These are phyloP conservation scores for Magnusiomyces sp. DNA, from an alignment of 1,139 yeast species.

Conservation along the genomic window DNA sequence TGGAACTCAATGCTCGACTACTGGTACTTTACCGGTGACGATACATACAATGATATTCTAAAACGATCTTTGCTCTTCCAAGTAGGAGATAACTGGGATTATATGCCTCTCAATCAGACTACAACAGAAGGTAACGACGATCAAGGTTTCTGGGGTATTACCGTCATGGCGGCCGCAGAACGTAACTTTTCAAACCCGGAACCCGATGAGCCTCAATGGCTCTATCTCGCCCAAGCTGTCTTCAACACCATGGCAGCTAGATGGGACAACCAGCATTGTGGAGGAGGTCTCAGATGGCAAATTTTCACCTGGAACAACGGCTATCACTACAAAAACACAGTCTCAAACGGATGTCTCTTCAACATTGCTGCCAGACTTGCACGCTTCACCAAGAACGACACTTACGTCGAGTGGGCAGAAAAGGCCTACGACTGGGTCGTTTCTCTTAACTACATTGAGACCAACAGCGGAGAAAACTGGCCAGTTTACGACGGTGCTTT, in stretches of 20 bases:
- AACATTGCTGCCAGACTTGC: constrained; percentile 82
- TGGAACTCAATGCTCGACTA: constrained; percentile 72
- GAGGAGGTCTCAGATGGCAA: constrained; percentile 95
- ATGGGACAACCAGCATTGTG: constrained; percentile 71
- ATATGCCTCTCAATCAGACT: constrained; percentile 67
- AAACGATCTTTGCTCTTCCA: constrained; percentile 56
- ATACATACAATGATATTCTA: constrained; percentile 47
- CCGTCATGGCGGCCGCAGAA: constrained; percentile 79
- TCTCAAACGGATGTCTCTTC: constrained; percentile 85
- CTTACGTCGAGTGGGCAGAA: constrained; percentile 76
- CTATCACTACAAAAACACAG: constrained; percentile 83
- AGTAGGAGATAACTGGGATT: constrained; percentile 59
- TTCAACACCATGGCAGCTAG: constrained; percentile 84
- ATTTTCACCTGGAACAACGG: constrained; percentile 93
- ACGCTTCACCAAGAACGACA: constrained; percentile 60
- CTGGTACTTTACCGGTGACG: constrained; percentile 53
- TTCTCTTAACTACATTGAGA: constrained; percentile 49
- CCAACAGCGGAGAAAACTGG: constrained; percentile 31
- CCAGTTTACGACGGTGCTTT: constrained; percentile 70
- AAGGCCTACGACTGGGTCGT: constrained; percentile 76
- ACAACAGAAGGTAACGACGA: constrained; percentile 86
- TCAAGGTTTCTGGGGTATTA: constrained; percentile 86
- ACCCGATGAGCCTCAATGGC: constrained; percentile 51
- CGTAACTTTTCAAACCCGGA: constrained; percentile 62
- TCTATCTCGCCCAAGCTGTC: constrained; percentile 64